Percentiles rank a stretch among this genome's conserved stretches.
Evolutionary conservation across 2,329 filamentous ascomycete species (phyloP).

Genomic region (Exophiala bonariae): DNA sequence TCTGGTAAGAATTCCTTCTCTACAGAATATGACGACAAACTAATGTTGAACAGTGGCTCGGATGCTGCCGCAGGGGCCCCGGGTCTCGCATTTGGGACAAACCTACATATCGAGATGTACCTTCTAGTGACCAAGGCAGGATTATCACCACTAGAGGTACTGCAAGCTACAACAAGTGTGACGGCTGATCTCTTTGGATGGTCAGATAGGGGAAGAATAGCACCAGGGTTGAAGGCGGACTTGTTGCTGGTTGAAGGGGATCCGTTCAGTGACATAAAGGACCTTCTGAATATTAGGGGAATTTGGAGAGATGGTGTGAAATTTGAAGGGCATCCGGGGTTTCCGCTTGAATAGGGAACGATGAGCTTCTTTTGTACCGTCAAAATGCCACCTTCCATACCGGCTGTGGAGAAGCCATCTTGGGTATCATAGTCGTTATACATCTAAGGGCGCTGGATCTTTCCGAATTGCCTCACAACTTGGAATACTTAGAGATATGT

Average conservation of each 20-base stretch:
- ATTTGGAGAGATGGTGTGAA: constrained; percentile 17
- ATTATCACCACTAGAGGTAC: constrained; percentile 24
- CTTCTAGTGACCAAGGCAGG: constrained; percentile 26
- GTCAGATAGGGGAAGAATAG: constrained; percentile 28
- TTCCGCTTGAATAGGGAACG: background rate
- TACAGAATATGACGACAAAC: no score
- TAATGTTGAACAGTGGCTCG: constrained; percentile 6
- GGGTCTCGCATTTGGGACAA: constrained; percentile 11
- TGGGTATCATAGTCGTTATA: no score
- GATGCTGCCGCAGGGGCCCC: constrained; percentile 9
- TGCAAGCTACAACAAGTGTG: constrained; percentile 27
- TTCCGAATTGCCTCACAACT: no score
- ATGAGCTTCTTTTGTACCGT: no score
- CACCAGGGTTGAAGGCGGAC: constrained; percentile 14
- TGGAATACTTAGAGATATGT: no score
- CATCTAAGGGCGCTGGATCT: no score
- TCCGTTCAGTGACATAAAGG: constrained; percentile 12
- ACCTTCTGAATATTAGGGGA: constrained; percentile 14
- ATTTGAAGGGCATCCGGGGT: constrained; percentile 9
- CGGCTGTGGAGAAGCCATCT: no score
- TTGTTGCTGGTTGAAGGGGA: constrained; percentile 17
- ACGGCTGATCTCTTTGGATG: constrained; percentile 27
- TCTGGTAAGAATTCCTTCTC: constrained; percentile 6
- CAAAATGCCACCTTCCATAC: no score
- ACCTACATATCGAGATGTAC: constrained; percentile 28